Evolutionary conservation across 2,329 filamentous ascomycete species (phyloP).

Genomic region (Lanzia echinophila): DNA sequence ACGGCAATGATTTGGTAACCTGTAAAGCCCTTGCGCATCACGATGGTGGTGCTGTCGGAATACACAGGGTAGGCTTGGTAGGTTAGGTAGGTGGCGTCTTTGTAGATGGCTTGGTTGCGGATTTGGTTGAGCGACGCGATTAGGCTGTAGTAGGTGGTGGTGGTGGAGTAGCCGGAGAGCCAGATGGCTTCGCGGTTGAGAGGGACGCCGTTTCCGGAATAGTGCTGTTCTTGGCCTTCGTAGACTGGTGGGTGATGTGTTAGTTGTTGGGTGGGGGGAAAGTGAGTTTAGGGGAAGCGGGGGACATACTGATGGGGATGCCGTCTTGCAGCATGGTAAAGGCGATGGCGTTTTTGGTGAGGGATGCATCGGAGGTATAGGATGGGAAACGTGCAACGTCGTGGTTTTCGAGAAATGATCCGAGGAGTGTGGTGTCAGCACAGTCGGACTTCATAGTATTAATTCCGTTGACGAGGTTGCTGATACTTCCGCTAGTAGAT

Average conservation of each 20-base stretch:
- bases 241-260: conserved; percentile 32
- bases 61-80: conserved; percentile 26
- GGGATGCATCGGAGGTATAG: conserved; percentile 19
- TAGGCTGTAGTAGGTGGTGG: conserved; percentile 33
- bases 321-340: conserved; percentile 45
- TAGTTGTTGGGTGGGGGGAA: neutral
- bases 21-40: conserved; percentile 23
- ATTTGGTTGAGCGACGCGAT: conserved; percentile 29
- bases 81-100: conserved; percentile 18
- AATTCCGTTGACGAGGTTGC: conserved; percentile 26
- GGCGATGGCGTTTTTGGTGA: conserved; percentile 42
- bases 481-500: conserved; percentile 25
- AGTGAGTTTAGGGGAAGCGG: neutral
- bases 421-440: conserved; percentile 34
- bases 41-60: conserved; percentile 23
- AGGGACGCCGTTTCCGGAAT: conserved; percentile 34
- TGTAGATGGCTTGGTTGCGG: conserved; percentile 23
- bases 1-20: conserved; percentile 27
- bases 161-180: conserved; percentile 35
- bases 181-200: conserved; percentile 41
- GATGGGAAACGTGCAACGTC: conserved; percentile 23
- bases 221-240: conserved; percentile 48
- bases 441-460: conserved; percentile 24
- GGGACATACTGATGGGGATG: conserved; percentile 38
- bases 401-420: conserved; percentile 36